Percentiles rank a stretch among this genome's conserved stretches.
Conservation (phyloP, 2,329 filamentous ascomycete species). For the Fusarium sp. region DNA sequence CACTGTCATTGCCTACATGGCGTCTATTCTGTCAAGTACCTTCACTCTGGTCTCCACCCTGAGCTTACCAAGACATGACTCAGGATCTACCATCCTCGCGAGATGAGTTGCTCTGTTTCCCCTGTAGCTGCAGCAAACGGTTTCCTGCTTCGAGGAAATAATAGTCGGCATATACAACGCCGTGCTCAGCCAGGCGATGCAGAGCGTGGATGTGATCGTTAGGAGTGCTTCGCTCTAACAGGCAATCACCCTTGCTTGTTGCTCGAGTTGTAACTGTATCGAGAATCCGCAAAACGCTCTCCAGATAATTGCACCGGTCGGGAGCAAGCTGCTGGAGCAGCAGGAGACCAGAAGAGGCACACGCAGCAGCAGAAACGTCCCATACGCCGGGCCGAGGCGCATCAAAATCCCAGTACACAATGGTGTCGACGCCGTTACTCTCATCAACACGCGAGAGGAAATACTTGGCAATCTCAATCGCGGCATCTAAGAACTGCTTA, state of each 20-base stretch:
- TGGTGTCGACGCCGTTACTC: background rate
- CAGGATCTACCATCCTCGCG: background rate
- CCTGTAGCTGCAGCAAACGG: background rate
- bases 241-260: background rate
- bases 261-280: background rate
- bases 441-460: background rate
- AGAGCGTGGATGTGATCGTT: background rate
- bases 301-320: background rate
- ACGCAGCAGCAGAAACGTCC: background rate
- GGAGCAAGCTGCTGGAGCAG: background rate
- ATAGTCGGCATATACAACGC: background rate
- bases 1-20: background rate
- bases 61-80: background rate
- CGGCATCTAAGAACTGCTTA: background rate
- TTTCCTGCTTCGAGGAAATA: background rate
- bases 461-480: background rate
- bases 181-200: background rate
- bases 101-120: background rate
- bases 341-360: background rate
- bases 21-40: background rate
- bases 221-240: background rate
- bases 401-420: background rate
- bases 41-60: background rate
- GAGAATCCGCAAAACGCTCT: background rate
- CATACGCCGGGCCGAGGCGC: background rate